Conservation (phyloP, 192 early-diverging fungal species). For the Coemansia sp. region DNA sequence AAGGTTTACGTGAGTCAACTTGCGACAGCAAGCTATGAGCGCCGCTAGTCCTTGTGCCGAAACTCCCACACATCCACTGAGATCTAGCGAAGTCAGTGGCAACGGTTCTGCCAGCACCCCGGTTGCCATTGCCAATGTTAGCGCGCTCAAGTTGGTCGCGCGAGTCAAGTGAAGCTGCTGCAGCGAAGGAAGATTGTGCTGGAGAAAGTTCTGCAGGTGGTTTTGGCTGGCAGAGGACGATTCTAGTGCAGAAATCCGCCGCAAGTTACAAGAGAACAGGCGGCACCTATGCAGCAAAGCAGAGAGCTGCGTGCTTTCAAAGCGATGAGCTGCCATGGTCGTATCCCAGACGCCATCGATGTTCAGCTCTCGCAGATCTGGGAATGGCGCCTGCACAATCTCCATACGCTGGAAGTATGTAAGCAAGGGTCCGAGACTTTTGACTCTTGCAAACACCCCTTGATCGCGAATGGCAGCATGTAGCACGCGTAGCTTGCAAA, state of each 20-base stretch:
- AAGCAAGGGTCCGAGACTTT: constrained; percentile 24
- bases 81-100: constrained; percentile 30
- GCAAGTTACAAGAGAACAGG: constrained; percentile 15
- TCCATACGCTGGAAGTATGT: constrained; percentile 22
- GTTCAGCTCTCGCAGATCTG: constrained; percentile 28
- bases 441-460: constrained; percentile 10
- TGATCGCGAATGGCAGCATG: constrained; percentile 39
- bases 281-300: constrained; percentile 7
- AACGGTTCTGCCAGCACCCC: constrained; percentile 3
- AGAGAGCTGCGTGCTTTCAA: constrained; percentile 6
- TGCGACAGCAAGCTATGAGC: constrained; percentile 22
- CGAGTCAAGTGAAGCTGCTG: constrained; percentile 28
- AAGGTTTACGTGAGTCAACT: constrained; percentile 40
- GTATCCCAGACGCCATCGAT: constrained; percentile 42
- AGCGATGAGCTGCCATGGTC: constrained; percentile 6
- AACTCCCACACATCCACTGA: constrained; percentile 33
- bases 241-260: constrained; percentile 31
- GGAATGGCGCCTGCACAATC: constrained; percentile 19
- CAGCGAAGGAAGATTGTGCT: constrained; percentile 21
- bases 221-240: background rate
- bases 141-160: constrained; percentile 2
- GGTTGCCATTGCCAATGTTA: constrained; percentile 3
- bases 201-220: constrained; percentile 7
- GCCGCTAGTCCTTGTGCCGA: constrained; percentile 12
- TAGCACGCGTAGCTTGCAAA: constrained; percentile 25